phyloP scores from a whole-genome alignment of 495 filamentous ascomycete genomes.

The Acidiella bohemica region DNA sequence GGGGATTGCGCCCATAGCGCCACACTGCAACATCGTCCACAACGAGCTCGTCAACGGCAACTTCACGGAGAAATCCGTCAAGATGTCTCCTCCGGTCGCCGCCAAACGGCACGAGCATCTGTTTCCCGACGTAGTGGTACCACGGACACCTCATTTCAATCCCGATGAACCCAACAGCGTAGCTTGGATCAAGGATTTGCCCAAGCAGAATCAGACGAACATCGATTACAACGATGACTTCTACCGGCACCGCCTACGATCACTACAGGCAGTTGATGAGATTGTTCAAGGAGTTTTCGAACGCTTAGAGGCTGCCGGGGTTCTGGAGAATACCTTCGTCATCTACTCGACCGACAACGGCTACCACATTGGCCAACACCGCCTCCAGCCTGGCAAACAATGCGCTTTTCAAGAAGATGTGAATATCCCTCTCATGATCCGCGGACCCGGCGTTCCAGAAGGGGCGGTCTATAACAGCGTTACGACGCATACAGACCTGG shows the following conservation, averaged over 20 bases:
- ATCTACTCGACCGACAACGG: conserved; percentile 65
- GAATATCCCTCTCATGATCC: conserved; percentile 49
- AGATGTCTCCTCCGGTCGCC: conserved; percentile 18
- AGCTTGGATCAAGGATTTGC: conserved; percentile 46
- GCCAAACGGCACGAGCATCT: conserved; percentile 33
- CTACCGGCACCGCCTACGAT: conserved; percentile 48
- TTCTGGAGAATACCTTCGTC: conserved; percentile 56
- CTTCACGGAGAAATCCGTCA: conserved; percentile 1
- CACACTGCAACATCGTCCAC: conserved; percentile 44
- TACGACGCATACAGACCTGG: conserved; percentile 56
- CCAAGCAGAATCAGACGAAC: conserved; percentile 38
- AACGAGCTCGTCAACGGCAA: conserved; percentile 23
- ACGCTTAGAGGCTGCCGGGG: conserved; percentile 36
- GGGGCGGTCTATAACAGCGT: conserved; percentile 36
- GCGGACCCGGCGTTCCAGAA: conserved; percentile 23
- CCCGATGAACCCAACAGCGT: conserved; percentile 37
- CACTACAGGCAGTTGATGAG: conserved; percentile 58
- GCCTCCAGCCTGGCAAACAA: conserved; percentile 56
- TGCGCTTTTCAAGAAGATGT: conserved; percentile 64
- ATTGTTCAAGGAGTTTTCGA: conserved; percentile 45
- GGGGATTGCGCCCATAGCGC: conserved; percentile 50
- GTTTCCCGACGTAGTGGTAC: conserved; percentile 36
- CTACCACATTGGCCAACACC: conserved; percentile 62
- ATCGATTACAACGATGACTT: conserved; percentile 56
- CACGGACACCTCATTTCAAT: conserved; percentile 38